Conservation (phyloP, 768 basidiomycete genomes). For the Rhizopogon vinicolor region DNA sequence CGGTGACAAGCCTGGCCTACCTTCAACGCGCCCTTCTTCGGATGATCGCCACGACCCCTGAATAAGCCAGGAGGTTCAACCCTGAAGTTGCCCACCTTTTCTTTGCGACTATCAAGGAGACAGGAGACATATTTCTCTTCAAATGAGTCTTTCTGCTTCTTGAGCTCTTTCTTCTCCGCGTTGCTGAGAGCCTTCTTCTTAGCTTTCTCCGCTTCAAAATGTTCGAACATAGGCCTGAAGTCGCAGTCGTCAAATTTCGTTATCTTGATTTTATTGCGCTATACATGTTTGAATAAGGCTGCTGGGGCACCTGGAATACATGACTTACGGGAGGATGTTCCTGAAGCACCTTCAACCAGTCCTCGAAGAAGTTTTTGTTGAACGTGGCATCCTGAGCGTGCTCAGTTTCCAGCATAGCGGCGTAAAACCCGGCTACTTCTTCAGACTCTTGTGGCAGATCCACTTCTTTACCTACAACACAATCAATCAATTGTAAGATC, state of each 20-base stretch:
- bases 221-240: conserved; percentile 90
- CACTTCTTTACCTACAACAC: conserved; percentile 61
- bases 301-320: conserved; percentile 1
- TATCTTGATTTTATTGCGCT: conserved; percentile 76
- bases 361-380: conserved; percentile 93
- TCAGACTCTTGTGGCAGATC: conserved; percentile 83
- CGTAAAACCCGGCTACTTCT: conserved; percentile 97
- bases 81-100: conserved; percentile 97
- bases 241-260: conserved; percentile 78
- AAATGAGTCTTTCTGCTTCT: conserved; percentile 77
- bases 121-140: conserved; percentile 86
- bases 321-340: conserved; percentile 77
- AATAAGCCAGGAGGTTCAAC: conserved; percentile 99
- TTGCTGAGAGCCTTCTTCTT: conserved; percentile 84
- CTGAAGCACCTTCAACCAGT: conserved; percentile 76
- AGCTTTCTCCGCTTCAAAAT: conserved; percentile 89
- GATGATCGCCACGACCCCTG: conserved; percentile 96
- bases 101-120: conserved; percentile 91
- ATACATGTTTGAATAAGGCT: conserved; percentile 7
- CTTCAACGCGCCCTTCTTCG: conserved; percentile 94
- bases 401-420: conserved; percentile 85
- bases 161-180: conserved; percentile 88
- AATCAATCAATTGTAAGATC: conserved; percentile 9
- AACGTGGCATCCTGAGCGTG: conserved; percentile 87
- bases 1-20: conserved; percentile 35